Evolutionary conservation across 192 early-diverging fungal genomes (phyloP).

Genomic region (Kappamyces sp.): DNA sequence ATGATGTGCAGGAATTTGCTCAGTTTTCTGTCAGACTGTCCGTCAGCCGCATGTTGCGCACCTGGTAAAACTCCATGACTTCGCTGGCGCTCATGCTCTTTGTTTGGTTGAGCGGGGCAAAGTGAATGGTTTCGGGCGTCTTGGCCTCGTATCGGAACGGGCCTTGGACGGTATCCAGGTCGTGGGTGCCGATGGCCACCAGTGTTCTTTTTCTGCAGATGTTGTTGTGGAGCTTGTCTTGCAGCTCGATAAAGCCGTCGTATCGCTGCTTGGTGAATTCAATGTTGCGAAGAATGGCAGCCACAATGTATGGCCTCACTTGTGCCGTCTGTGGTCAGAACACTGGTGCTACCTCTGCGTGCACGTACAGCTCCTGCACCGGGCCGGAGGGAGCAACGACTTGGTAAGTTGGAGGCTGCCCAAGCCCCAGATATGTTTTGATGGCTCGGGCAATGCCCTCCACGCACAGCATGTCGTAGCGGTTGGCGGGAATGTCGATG

Average conservation of each 20-base stretch:
- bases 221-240: slow-evolving; percentile 98
- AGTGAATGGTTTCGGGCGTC: slow-evolving; percentile 83
- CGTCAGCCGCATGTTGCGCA: slow-evolving; percentile 13
- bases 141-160: slow-evolving; percentile 95
- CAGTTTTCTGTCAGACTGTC: slow-evolving; percentile 68
- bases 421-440: slow-evolving; percentile 71
- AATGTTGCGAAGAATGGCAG: slow-evolving; percentile 84
- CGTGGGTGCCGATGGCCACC: slow-evolving; percentile 96
- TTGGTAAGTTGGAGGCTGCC: slow-evolving; percentile 62
- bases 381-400: slow-evolving; percentile 48
- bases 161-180: slow-evolving; percentile 87
- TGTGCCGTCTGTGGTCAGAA: slow-evolving; percentile 54
- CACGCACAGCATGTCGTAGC: slow-evolving; percentile 92
- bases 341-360: slow-evolving; percentile 54
- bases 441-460: slow-evolving; percentile 92
- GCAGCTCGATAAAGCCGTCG: slow-evolving; percentile 94
- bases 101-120: slow-evolving; percentile 87
- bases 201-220: slow-evolving; percentile 92
- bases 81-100: slow-evolving; percentile 79
- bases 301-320: slow-evolving; percentile 82
- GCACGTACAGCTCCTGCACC: slow-evolving; percentile 62
- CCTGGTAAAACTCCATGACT: slow-evolving; percentile 87
- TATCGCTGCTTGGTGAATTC: slow-evolving; percentile 76
- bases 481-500: slow-evolving; percentile 98
- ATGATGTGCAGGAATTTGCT: slow-evolving; percentile 92